phyloP scores from a whole-genome alignment of 2,329 filamentous ascomycete genomes.

The Colletotrichum orchidophilum region DNA sequence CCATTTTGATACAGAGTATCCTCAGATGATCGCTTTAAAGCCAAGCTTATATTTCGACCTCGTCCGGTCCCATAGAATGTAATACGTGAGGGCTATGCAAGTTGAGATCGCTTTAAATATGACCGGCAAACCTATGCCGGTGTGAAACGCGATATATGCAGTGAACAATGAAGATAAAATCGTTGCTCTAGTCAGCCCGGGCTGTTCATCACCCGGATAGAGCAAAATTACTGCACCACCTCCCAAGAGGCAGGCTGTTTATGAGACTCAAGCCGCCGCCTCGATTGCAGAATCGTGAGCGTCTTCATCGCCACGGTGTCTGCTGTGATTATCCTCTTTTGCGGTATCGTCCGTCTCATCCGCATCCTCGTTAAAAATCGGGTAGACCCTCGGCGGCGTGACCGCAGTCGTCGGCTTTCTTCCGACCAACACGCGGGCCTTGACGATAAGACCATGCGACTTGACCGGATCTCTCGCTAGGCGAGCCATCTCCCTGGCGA shows the following conservation, averaged over 20 bases:
- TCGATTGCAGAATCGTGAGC: background rate
- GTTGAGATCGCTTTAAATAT: slow-evolving; percentile 5
- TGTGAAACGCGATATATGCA: slow-evolving; percentile 17
- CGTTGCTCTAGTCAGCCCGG: slow-evolving; percentile 20
- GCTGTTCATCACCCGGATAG: slow-evolving; percentile 19
- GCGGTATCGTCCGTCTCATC: slow-evolving; percentile 32
- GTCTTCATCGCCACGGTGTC: background rate
- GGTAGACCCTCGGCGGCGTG: slow-evolving; percentile 5
- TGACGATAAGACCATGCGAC: slow-evolving; percentile 54
- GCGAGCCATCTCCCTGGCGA: slow-evolving; percentile 58
- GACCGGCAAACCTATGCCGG: slow-evolving; percentile 6
- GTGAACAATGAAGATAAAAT: slow-evolving; percentile 21
- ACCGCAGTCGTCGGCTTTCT: slow-evolving; percentile 53
- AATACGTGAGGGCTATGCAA: slow-evolving; percentile 9
- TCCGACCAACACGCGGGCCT: slow-evolving; percentile 58
- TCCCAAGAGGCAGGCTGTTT: too few relatives aligned
- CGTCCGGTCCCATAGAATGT: background rate
- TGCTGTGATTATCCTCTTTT: slow-evolving; percentile 19
- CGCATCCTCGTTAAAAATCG: slow-evolving; percentile 18
- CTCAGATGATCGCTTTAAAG: background rate
- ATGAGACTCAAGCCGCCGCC: background rate
- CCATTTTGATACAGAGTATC: background rate
- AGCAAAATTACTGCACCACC: slow-evolving; percentile 2
- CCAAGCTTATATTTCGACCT: background rate
- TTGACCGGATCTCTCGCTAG: slow-evolving; percentile 57